These are phyloP conservation scores for Fraxinus platypoda DNA, from an alignment of 305 asterid genomes.

Conservation along the genomic window DNA sequence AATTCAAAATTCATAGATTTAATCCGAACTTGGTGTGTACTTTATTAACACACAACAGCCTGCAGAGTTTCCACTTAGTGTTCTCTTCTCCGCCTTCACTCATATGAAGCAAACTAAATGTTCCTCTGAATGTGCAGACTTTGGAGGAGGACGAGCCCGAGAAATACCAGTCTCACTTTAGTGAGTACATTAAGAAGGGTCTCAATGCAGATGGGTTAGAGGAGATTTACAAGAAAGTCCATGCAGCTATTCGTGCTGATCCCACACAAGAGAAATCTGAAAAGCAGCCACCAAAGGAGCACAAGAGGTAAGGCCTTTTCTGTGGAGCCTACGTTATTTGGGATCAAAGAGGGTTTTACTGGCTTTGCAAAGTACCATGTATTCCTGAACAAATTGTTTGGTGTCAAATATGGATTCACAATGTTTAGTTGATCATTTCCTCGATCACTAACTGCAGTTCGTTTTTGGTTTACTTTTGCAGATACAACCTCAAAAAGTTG, in stretches of 20 bases:
- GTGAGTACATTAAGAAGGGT: slow-evolving; percentile 44
- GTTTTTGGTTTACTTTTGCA: slow-evolving; percentile 17
- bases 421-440: not conserved
- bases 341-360: not conserved
- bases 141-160: slow-evolving; percentile 67
- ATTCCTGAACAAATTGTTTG: not conserved
- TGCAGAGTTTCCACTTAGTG: not conserved
- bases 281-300: slow-evolving; percentile 57
- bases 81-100: not conserved
- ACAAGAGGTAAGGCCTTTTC: slow-evolving; percentile 43
- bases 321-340: not conserved
- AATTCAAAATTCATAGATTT: not conserved
- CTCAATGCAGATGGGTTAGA: slow-evolving; percentile 48
- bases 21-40: not conserved
- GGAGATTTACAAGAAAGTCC: slow-evolving; percentile 60
- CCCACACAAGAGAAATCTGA: slow-evolving; percentile 46
- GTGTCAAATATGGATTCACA: not conserved
- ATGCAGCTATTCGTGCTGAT: slow-evolving; percentile 67
- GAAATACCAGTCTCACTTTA: slow-evolving; percentile 55
- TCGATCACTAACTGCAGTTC: not conserved
- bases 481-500: slow-evolving; percentile 48
- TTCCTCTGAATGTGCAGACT: slow-evolving; percentile 27
- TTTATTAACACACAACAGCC: not conserved
- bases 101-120: not conserved
- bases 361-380: not conserved